phyloP scores from a whole-genome alignment of 2,329 filamentous ascomycete species.

The Cytospora chrysosperma region DNA sequence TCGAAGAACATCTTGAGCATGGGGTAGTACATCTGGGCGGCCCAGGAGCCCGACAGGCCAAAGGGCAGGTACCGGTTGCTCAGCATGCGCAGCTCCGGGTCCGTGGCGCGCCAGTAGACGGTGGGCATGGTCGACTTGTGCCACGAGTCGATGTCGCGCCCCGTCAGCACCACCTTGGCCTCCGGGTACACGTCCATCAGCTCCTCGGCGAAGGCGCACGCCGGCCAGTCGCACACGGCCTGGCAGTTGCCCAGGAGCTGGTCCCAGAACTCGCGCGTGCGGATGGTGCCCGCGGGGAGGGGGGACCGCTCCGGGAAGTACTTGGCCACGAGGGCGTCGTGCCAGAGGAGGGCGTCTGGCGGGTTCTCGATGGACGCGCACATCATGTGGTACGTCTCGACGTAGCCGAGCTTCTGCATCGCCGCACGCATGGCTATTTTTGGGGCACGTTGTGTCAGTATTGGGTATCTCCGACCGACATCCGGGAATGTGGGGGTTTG shows the following conservation, averaged over 20 bases:
- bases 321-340: constrained; percentile 59
- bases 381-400: constrained; percentile 74
- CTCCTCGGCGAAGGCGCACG: constrained; percentile 66
- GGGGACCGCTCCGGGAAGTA: constrained; percentile 55
- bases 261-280: constrained; percentile 65
- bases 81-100: constrained; percentile 49
- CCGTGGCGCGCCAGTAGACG: constrained; percentile 65
- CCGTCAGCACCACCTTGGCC: constrained; percentile 69
- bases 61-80: constrained; percentile 34
- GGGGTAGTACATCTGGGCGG: constrained; percentile 65
- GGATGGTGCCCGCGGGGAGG: constrained; percentile 39
- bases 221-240: constrained; percentile 69
- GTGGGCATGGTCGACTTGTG: constrained; percentile 63
- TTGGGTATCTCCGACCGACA: background rate
- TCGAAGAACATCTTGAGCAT: constrained; percentile 71
- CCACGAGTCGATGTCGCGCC: constrained; percentile 65
- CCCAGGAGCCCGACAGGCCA: constrained; percentile 60
- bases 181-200: constrained; percentile 71
- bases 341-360: constrained; percentile 67
- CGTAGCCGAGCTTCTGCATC: constrained; percentile 64
- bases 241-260: constrained; percentile 65
- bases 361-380: constrained; percentile 67
- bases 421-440: constrained; percentile 60
- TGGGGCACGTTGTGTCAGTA: too few relatives aligned
- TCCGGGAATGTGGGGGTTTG: background rate